Conservation (phyloP, 1,284 basidiomycete species). For the Hortiboletus rubellus region DNA sequence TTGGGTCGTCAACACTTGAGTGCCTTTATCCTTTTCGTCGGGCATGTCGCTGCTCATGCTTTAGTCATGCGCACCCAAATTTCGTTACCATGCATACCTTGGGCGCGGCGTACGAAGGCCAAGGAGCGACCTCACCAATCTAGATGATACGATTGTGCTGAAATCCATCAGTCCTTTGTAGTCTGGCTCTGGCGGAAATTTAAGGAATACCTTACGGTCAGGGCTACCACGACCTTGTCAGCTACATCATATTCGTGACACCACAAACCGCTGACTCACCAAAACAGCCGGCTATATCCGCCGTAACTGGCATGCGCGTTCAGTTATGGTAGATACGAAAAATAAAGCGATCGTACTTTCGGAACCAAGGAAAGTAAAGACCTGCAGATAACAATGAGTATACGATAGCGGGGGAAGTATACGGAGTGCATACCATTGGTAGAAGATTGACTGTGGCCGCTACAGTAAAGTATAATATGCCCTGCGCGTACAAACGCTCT, state of each 20-base stretch:
- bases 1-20: constrained; percentile 1
- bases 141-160: constrained; percentile 18
- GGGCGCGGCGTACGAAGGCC: not conserved
- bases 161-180: not conserved
- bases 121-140: constrained; percentile 22
- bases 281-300: constrained; percentile 6
- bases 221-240: constrained; percentile 12
- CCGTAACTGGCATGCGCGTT: constrained; percentile 4
- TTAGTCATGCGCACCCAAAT: not conserved
- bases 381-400: constrained; percentile 1
- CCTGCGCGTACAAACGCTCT: constrained; percentile 18
- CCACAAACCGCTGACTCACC: constrained; percentile 9
- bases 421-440: constrained; percentile 16
- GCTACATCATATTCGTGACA: not conserved
- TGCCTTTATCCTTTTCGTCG: not conserved
- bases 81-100: constrained; percentile 5
- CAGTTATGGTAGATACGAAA: not conserved
- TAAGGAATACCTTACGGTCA: constrained; percentile 10
- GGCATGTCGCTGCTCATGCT: not conserved
- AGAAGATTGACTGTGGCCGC: constrained; percentile 7
- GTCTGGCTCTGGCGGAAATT: not conserved
- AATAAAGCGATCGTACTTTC: not conserved
- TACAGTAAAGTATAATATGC: constrained; percentile 23
- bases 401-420: not conserved
- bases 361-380: constrained; percentile 8